Evolutionary conservation across 371 early-diverging fungal species (phyloP), one percentile per base, ranked within the genome.

Genomic region (Lichtheimia hyalospora): DNA sequence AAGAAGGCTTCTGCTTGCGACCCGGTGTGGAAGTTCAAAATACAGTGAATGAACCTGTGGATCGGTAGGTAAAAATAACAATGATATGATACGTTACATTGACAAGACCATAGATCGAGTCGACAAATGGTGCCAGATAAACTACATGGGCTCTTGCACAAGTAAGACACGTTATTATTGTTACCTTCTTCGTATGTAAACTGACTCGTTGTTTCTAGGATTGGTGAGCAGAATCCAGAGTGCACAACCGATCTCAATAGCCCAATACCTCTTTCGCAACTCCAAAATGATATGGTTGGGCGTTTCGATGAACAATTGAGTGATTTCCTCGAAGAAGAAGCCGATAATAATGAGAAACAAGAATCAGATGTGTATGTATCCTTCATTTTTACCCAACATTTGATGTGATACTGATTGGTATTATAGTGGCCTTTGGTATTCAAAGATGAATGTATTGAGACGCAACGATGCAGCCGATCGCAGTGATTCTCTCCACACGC

Each of bases 161-260:
- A 66, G 84, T 79, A 67, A 68, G 71, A 2, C 2, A 34, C 10
- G 6, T 34, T 34, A 10, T 10, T 34, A 8, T 34, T 34, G 10
- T 34, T 10, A 8, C 34, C 34, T 34, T 34, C 10, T 34, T 10
- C 10, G 10, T 8, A 8, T 10, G 10, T 34, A 10, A 8, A 34
- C 10, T 34, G 34, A 34, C 34, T 34, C 10, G 6, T 8, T 43
- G 21, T 44, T 41, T 49, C 18, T 62, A 77, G 77, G 15, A 86
- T 90, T 67, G 87, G 85, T 15, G 73, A 78, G 20, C 58, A 59
- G 16, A 84, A 89, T 60, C 84, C 88, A 5, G 91, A 90, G 54
- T 90, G 90, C 62, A 60, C 87, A 10, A 68, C 81, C 16, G 73
- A 79, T 44, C 66, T 66, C 21, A 83, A 85, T 61, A 73, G 71